Base-by-base conservation (phyloP, 2,329 filamentous ascomycete genomes). In the Fusarium sp. region DNA sequence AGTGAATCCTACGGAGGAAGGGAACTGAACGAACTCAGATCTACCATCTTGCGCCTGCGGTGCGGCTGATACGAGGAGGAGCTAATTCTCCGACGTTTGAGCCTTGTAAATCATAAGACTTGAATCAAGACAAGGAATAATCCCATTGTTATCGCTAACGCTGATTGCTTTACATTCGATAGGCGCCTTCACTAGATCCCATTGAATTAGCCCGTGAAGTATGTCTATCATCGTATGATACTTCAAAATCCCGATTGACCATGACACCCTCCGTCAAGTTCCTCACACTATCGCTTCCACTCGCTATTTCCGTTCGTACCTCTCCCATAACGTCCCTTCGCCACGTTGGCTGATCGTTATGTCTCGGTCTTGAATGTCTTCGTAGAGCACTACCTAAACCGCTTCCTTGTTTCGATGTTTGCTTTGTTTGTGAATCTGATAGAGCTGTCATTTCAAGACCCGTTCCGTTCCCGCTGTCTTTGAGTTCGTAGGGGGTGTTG, bases 221-320 rank as follows among this genome's bases (percentile, higher is more conserved):
- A 23, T 73, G 60, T 33, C 66, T 63, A 0, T 74, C 74, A 15
- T 76, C 73, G 46, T 76, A 76, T 39, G 69, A 72, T 45, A 74
- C 56, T n/a, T 76, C 74, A 19, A 76, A 76, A 23, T 76, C 74
- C 3, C 66, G 67, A 16, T 68, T 70, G 2, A 76, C 74, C 48
- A 76, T 55, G 1, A 76, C 74, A 0, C 74, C 74, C 21, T 76
- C 74, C 1, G 74, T 76, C 45, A 76, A 35, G 42, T 76, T 76
- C 14, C 64, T 56, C 19, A 76, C 73, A 18, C 74, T 76, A 8
- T 76, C 74, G 5, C 74, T 76, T 2, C 74, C 73, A 1, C 69
- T 70, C 1, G 58, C 51, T 19, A 70, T 69, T 15, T 64, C 63
- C 1, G 51, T 59, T 27, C 33, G 15, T n/a, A 67, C 48, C 29